Evolutionary conservation across 768 basidiomycete genomes (phyloP), one percentile per base, ranked within the genome.

Genomic region (Kwoniella mangroviensis): DNA sequence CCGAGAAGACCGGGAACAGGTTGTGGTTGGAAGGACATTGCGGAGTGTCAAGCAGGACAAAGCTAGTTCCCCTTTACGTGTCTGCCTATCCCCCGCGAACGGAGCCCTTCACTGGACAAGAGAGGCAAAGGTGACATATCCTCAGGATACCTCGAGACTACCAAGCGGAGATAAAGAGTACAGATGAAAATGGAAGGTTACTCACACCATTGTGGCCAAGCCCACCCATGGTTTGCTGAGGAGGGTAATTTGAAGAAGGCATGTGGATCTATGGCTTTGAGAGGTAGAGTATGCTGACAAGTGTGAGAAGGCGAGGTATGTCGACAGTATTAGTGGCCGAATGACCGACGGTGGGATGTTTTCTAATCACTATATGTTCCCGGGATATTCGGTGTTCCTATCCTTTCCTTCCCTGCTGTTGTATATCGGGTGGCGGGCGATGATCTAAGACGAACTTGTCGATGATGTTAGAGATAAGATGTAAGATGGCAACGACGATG

Each of bases 1-100:
- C 65, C 65, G 56, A 66, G 65, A 66, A 66, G 43, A 43, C 65
- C 65, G 65, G 54, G 34, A 43, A 55, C 7, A 55, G 52, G 22
- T 15, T 6, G 11, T 11, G 9, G 17, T 6, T 52, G 15, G n/a
- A 52, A 2, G 21, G 26, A 21, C 43, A 43, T 62, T 41, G 43
- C 40, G 9, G 42, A 13, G 21, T 40, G 15, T 13, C 19, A 17
- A 28, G 45, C 17, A 17, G 9, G 10, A 15, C 24, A 43, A 34
- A 34, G 34, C 34, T 34, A 34, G 34, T 7, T 34, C 9, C 1
- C 6, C 34, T 34, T 34, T 34, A 34, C 34, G 34, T n/a, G 11
- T 2, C 17, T 3, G 9, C 17, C 43, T 28, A 45, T 45, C 15
- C 21, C 10, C 43, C 13, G 40, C 42, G 34, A 43, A 41, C 7